Evolutionary conservation across 208 protist species (phyloP).

Genomic region (Trypanosoma cruzi): DNA sequence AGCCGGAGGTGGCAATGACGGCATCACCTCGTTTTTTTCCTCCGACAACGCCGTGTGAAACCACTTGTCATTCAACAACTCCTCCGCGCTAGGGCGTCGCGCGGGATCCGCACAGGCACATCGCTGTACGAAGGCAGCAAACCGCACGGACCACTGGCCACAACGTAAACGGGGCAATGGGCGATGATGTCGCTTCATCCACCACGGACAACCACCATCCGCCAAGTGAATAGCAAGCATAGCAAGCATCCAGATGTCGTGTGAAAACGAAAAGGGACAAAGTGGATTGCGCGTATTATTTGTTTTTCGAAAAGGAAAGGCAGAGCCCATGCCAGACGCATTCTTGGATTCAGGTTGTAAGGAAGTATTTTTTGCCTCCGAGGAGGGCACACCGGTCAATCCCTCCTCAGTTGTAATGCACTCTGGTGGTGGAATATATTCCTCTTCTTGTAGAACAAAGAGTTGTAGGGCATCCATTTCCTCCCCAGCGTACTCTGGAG

Average conservation of each 20-base stretch:
- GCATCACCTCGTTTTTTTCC: constrained; percentile 3
- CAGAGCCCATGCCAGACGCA: not conserved
- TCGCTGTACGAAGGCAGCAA: constrained; percentile 62
- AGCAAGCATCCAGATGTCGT: constrained; percentile 78
- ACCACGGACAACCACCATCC: constrained; percentile 43
- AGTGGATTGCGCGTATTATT: constrained; percentile 40
- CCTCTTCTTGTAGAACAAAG: constrained; percentile 39
- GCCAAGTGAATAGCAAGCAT: constrained; percentile 75
- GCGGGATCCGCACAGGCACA: constrained; percentile 49
- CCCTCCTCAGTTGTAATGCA: constrained; percentile 31
- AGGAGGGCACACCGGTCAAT: not conserved
- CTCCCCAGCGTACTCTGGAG: not conserved
- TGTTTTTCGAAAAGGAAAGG: constrained; percentile 22
- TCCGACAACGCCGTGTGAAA: constrained; percentile 53
- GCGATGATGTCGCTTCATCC: constrained; percentile 42
- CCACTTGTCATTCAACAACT: constrained; percentile 82
- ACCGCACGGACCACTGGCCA: constrained; percentile 40
- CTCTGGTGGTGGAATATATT: constrained; percentile 51
- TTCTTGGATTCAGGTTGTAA: not conserved
- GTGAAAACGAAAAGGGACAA: constrained; percentile 26
- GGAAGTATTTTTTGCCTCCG: not conserved
- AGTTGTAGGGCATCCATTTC: constrained; percentile 15
- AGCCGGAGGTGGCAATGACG: not conserved
- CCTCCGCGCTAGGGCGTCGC: constrained; percentile 50
- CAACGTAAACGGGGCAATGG: constrained; percentile 39